phyloP scores from a whole-genome alignment of 768 basidiomycete genomes.

The Daedaleopsis sinensis region DNA sequence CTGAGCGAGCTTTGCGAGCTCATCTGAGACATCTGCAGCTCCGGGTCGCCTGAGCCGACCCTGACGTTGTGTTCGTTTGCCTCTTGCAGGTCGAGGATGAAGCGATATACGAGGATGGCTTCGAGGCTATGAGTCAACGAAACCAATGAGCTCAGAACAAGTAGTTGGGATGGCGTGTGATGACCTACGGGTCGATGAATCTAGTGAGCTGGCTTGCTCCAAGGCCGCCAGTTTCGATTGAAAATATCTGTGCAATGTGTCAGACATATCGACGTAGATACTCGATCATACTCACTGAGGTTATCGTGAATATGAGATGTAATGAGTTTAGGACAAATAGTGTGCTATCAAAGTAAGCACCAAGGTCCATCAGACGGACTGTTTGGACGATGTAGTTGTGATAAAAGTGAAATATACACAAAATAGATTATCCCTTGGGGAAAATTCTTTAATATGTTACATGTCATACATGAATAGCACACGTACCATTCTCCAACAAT shows the following conservation, averaged over 20 bases:
- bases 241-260: no score
- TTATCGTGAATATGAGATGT: no score
- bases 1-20: background rate
- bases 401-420: background rate
- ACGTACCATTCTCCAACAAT: no score
- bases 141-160: no score
- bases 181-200: background rate
- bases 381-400: no score
- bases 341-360: no score
- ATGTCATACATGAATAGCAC: background rate
- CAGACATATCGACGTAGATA: background rate
- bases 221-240: no score
- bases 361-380: no score
- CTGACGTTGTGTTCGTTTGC: constrained; percentile 8
- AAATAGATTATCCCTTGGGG: background rate
- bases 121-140: no score
- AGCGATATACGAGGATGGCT: no score
- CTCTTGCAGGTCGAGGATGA: background rate
- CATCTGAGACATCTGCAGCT: background rate
- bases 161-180: no score
- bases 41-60: constrained; percentile 4
- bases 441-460: background rate
- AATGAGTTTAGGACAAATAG: background rate
- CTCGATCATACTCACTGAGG: no score
- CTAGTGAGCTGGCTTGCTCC: background rate